phyloP scores from a whole-genome alignment of 805 yeast genomes.

The Aciculoconidium aculeatum region DNA sequence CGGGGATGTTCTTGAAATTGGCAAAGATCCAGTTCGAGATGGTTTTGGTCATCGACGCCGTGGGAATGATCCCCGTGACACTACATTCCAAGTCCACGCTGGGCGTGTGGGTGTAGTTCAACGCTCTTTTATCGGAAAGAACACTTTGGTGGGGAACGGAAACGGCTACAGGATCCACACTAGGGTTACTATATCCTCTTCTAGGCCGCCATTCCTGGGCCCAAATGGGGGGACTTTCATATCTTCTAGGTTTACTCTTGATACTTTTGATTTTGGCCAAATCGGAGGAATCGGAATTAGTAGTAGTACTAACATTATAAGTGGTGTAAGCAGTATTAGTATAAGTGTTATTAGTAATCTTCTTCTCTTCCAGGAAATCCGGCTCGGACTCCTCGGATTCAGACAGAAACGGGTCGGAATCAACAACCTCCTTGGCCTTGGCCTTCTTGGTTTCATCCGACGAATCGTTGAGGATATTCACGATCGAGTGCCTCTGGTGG shows the following conservation, averaged over 20 bases:
- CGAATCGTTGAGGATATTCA: slow-evolving; percentile 21
- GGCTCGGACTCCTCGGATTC: too few relatives aligned
- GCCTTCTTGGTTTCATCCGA: slow-evolving; percentile 1
- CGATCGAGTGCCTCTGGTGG: slow-evolving; percentile 25
- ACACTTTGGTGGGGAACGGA: slow-evolving; percentile 2
- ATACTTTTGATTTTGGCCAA: slow-evolving; percentile 19
- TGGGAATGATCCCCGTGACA: slow-evolving; percentile 69
- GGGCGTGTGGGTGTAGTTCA: slow-evolving; percentile 24
- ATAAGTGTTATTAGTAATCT: too few relatives aligned
- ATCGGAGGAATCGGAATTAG: slow-evolving; percentile 13
- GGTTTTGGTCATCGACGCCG: slow-evolving; percentile 74
- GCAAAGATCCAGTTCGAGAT: slow-evolving; percentile 90
- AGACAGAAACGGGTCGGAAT: too few relatives aligned
- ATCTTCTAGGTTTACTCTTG: slow-evolving; percentile 51
- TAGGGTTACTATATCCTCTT: slow-evolving; percentile 7
- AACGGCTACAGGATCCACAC: not conserved
- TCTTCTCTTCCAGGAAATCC: too few relatives aligned
- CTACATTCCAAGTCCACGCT: slow-evolving; percentile 43
- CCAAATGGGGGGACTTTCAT: slow-evolving; percentile 71
- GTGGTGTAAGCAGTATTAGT: too few relatives aligned
- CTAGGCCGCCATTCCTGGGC: slow-evolving; percentile 57
- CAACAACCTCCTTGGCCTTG: slow-evolving; percentile 3
- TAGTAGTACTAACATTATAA: slow-evolving; percentile 3
- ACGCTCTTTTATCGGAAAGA: slow-evolving; percentile 16
- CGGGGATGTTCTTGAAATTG: slow-evolving; percentile 59